phyloP scores from a whole-genome alignment of 495 filamentous ascomycete species.

The Chaetomium fimeti region DNA sequence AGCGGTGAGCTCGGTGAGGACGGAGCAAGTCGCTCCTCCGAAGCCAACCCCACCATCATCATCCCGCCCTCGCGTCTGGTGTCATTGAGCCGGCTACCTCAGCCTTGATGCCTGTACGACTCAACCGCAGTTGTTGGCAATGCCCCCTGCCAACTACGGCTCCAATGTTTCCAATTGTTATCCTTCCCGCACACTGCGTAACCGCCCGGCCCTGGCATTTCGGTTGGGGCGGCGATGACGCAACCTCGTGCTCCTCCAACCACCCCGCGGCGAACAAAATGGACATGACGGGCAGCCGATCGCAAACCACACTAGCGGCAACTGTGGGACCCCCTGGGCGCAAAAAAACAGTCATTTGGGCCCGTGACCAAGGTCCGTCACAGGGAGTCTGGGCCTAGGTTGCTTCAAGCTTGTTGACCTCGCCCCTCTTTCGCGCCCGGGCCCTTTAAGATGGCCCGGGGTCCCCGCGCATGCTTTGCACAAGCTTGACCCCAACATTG shows the following conservation, averaged over 20 bases:
- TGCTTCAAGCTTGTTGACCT: slow-evolving; percentile 16
- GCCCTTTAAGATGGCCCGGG: slow-evolving; percentile 16
- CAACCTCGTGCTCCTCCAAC: slow-evolving; percentile 5
- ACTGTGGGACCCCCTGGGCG: slow-evolving; percentile 15
- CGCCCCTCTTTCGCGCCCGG: slow-evolving; percentile 18
- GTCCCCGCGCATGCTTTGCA: slow-evolving; percentile 18
- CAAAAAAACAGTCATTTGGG: slow-evolving; percentile 20
- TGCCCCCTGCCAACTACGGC: neutral
- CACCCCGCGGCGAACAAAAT: slow-evolving; percentile 13
- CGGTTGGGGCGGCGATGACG: slow-evolving; percentile 12
- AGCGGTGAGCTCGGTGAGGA: slow-evolving; percentile 21
- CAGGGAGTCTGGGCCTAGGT: slow-evolving; percentile 14
- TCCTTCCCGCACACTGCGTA: neutral
- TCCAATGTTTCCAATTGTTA: neutral
- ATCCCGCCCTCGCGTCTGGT: neutral
- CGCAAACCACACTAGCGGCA: slow-evolving; percentile 21
- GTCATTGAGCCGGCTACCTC: neutral
- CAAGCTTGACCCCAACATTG: slow-evolving; percentile 6
- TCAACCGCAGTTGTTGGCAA: neutral
- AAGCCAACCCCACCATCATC: slow-evolving; percentile 11
- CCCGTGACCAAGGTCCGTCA: slow-evolving; percentile 17
- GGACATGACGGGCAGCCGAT: neutral
- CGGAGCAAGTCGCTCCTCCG: neutral
- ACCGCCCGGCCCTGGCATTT: neutral
- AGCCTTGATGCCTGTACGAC: neutral